phyloP scores from a whole-genome alignment of 2,329 filamentous ascomycete genomes.

The Penicillium sp. region DNA sequence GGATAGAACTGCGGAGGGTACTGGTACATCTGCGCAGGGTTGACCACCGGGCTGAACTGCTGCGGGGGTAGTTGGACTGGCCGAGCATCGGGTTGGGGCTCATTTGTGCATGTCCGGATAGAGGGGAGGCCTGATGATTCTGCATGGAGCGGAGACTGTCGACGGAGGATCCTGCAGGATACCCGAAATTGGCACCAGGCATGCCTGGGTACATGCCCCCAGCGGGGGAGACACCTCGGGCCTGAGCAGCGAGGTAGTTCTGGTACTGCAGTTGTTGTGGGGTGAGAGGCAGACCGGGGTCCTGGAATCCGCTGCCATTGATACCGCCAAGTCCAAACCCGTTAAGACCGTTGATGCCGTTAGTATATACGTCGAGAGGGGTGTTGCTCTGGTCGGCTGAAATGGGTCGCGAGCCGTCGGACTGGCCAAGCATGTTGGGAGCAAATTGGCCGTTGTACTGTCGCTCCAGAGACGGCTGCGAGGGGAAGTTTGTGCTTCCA shows the following conservation, averaged over 20 bases:
- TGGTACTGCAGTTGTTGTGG: conserved; percentile 56
- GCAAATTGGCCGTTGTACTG: conserved; percentile 41
- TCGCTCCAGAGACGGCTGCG: conserved; percentile 38
- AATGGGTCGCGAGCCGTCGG: conserved; percentile 34
- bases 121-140: conserved; percentile 32
- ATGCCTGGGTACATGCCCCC: conserved; percentile 46
- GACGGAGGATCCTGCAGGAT: conserved; percentile 36
- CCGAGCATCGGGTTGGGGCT: conserved; percentile 44
- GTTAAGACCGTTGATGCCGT: conserved; percentile 32
- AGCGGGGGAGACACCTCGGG: conserved; percentile 40
- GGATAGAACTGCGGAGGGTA: conserved; percentile 50
- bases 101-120: conserved; percentile 36
- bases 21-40: conserved; percentile 46
- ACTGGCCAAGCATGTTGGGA: conserved; percentile 33
- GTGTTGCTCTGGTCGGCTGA: conserved; percentile 33
- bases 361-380: conserved; percentile 39
- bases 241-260: conserved; percentile 47
- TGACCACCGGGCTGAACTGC: conserved; percentile 45
- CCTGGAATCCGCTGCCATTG: conserved; percentile 35
- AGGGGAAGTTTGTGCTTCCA: conserved; percentile 32
- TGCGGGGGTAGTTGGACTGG: conserved; percentile 44
- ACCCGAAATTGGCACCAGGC: conserved; percentile 42
- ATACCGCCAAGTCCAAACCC: conserved; percentile 25
- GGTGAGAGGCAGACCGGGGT: conserved; percentile 39
- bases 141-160: conserved; percentile 41